Base-by-base conservation (phyloP, 257 asterid species). In the Handroanthus guayacan region DNA sequence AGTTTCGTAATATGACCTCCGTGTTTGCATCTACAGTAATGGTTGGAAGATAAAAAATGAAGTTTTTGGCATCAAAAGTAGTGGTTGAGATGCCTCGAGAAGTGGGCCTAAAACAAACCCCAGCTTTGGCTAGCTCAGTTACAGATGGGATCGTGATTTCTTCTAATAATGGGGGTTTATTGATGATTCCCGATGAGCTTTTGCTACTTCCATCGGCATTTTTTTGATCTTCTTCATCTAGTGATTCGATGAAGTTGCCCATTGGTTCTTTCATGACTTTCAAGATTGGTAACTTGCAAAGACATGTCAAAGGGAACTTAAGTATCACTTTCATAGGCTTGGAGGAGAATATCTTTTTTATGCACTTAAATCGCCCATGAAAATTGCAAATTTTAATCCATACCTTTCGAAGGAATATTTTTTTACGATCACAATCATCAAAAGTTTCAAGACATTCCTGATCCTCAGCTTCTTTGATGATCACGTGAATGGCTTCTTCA, bases 291-390 rank as follows among this genome's bases (percentile, higher is more conserved):
- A 82, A 9, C 3, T 54, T 83, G 12, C 80, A 75, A 14, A 86
- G 36, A 34, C 71, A 51, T 1, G 57, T 45, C 81, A 84, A 83
- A 8, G 90, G 86, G 12, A 86, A n/a, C 71, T 69, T 76, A 8
- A 75, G 14, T 9, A 80, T 2, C 7, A 77, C 14, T 72, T 68
- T 34, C 5, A 85, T 6, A 3, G 87, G 85, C 57, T 70, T 75
- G 1, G 82, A 80, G 16, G 70, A 36, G 5, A 80, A 13, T 3
- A 82, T 8, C 2, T 7, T 64, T 36, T 79, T 84, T 5, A 82
- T 25, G 12, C 17, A 8, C 48, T 57, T 75, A 3, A 55, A 16
- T 5, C 79, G 75, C 2, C 69, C 80, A 6, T 38, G 20, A 14
- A 78, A 56, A 20, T 67, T 71, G 1, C 43, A 62, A 43, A 80